phyloP scores from a whole-genome alignment of 495 filamentous ascomycete species.

The Hypomontagnella monticulosa region DNA sequence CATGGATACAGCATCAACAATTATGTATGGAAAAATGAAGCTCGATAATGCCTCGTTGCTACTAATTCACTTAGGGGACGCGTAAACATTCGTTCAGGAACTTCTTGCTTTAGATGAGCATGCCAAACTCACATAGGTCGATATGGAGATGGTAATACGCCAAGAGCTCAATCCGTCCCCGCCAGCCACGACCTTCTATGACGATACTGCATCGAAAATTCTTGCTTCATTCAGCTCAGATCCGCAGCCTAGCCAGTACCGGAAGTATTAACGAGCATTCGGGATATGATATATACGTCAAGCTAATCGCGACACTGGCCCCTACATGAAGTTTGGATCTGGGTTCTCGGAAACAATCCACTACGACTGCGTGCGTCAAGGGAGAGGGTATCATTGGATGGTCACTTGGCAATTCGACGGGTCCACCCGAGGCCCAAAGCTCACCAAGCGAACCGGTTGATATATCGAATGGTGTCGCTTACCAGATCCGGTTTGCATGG shows the following conservation, averaged over 20 bases:
- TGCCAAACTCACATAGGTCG: no score
- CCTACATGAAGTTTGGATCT: constrained; percentile 11
- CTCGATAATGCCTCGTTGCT: background rate
- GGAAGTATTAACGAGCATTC: background rate
- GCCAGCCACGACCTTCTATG: background rate
- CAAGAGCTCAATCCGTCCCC: no score
- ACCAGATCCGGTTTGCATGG: background rate
- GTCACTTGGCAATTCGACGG: background rate
- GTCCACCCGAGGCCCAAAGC: background rate
- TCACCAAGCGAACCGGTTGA: background rate
- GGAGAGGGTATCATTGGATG: background rate
- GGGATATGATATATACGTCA: constrained; percentile 2
- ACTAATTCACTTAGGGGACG: no score
- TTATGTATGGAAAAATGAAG: background rate
- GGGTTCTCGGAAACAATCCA: constrained; percentile 13
- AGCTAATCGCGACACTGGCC: background rate
- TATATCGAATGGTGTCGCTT: constrained; percentile 1
- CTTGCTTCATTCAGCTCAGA: background rate
- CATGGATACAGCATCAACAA: constrained; percentile 8
- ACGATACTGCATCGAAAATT: background rate
- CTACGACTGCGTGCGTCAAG: background rate
- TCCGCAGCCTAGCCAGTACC: background rate
- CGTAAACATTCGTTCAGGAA: no score
- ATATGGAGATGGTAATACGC: no score
- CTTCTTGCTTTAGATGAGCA: no score